Percentiles rank a stretch among this genome's conserved stretches.
Evolutionary conservation across 2,329 filamentous ascomycete species (phyloP).

Genomic region (Graphilbum fragrans): DNA sequence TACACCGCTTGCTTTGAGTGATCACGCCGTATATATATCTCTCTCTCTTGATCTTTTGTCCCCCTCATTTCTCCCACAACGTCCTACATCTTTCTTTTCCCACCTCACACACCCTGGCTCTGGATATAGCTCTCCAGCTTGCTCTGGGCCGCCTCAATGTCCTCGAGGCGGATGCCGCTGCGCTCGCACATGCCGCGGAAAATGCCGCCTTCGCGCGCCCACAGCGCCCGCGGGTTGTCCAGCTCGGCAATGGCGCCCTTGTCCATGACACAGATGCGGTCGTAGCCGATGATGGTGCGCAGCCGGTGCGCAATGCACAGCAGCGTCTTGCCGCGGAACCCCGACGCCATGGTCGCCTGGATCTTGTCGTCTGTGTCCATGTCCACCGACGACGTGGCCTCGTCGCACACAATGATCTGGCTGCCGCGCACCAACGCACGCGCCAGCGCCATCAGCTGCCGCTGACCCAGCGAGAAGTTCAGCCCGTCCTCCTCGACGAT

Average conservation of each 20-base stretch:
- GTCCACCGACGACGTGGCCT: slow-evolving; percentile 86
- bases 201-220: slow-evolving; percentile 55
- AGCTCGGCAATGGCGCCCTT: slow-evolving; percentile 77
- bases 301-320: slow-evolving; percentile 88
- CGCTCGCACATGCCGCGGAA: slow-evolving; percentile 85
- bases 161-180: slow-evolving; percentile 57
- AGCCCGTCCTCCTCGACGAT: slow-evolving; percentile 86
- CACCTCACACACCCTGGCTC: slow-evolving; percentile 2
- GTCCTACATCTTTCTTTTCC: neutral
- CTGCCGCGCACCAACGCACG: slow-evolving; percentile 78
- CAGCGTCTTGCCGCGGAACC: slow-evolving; percentile 76
- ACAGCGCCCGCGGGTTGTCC: slow-evolving; percentile 63
- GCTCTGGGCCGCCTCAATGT: slow-evolving; percentile 31
- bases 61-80: neutral
- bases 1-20: no score
- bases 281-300: slow-evolving; percentile 86
- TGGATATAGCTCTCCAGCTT: slow-evolving; percentile 11
- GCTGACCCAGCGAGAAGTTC: slow-evolving; percentile 90
- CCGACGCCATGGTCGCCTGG: slow-evolving; percentile 73
- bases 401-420: slow-evolving; percentile 93
- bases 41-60: neutral
- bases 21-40: neutral
- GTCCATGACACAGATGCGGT: slow-evolving; percentile 96
- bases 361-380: slow-evolving; percentile 97
- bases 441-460: slow-evolving; percentile 89